Conservation (phyloP, 345 rosid genomes). For the Noccaea caerulescens region DNA sequence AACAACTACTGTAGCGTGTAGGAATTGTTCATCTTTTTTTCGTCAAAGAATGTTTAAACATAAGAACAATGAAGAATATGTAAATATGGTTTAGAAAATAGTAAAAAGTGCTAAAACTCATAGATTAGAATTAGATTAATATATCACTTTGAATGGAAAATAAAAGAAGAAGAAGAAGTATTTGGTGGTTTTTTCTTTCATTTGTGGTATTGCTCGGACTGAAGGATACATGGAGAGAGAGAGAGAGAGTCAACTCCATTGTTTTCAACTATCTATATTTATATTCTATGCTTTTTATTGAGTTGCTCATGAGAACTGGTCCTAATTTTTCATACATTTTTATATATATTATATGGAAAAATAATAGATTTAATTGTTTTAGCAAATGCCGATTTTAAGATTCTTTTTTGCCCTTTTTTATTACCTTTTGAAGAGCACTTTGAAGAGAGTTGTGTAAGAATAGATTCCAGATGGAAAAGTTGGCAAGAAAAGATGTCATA, state of each 20-base stretch:
- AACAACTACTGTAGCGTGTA: slow-evolving; percentile 37
- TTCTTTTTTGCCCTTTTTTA: background rate
- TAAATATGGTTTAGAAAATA: slow-evolving; percentile 18
- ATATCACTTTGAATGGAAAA: background rate
- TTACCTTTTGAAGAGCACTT: slow-evolving; percentile 17
- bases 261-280: slow-evolving; percentile 15
- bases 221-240: slow-evolving; percentile 19
- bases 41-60: background rate
- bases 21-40: slow-evolving; percentile 33
- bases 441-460: slow-evolving; percentile 44
- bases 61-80: background rate
- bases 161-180: background rate
- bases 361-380: slow-evolving; percentile 10
- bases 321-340: slow-evolving; percentile 17
- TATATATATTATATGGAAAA: background rate
- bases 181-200: background rate
- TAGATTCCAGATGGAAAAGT: slow-evolving; percentile 45
- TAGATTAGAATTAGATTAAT: background rate
- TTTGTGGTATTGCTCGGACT: slow-evolving; percentile 24
- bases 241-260: background rate
- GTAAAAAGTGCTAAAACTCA: slow-evolving; percentile 3
- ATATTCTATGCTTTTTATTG: slow-evolving; percentile 37
- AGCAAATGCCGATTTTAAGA: slow-evolving; percentile 39
- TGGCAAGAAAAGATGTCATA: slow-evolving; percentile 30
- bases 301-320: slow-evolving; percentile 38